phyloP scores from a whole-genome alignment of 2,329 filamentous ascomycete genomes.

The Gaeumannomyces sp. region DNA sequence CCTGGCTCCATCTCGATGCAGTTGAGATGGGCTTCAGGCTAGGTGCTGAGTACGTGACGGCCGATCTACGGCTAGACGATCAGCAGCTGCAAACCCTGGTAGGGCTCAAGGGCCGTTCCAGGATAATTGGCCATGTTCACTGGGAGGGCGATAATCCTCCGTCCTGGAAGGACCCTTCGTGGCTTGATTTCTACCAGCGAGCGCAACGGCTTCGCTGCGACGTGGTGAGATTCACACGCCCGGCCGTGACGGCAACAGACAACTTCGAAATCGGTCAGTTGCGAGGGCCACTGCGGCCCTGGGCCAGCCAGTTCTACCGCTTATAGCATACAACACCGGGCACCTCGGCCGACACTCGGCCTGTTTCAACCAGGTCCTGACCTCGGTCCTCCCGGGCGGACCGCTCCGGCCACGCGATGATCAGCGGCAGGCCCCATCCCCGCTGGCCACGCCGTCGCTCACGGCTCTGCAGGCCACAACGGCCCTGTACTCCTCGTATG shows the following conservation, averaged over 20 bases:
- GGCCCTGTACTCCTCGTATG: constrained; percentile 60
- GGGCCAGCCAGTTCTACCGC: constrained; percentile 38
- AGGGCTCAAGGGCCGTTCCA: constrained; percentile 45
- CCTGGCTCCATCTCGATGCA: constrained; percentile 15
- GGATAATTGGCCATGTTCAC: constrained; percentile 51
- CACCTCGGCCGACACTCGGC: constrained; percentile 56
- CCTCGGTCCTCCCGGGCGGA: constrained; percentile 37
- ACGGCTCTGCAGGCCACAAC: constrained; percentile 59
- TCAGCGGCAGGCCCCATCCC: neutral
- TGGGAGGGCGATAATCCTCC: constrained; percentile 20
- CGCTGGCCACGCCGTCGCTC: constrained; percentile 25
- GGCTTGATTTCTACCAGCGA: constrained; percentile 50
- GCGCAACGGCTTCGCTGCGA: constrained; percentile 54
- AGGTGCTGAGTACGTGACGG: constrained; percentile 55
- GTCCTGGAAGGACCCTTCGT: constrained; percentile 51
- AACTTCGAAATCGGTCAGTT: constrained; percentile 56
- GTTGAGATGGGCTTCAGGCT: constrained; percentile 53
- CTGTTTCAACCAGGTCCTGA: constrained; percentile 60
- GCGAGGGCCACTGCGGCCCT: constrained; percentile 33
- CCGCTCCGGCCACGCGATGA: neutral
- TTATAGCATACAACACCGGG: constrained; percentile 62
- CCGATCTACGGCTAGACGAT: constrained; percentile 54
- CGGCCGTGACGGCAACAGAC: constrained; percentile 51
- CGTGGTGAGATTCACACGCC: constrained; percentile 54
- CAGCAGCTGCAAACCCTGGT: constrained; percentile 44